phyloP scores from a whole-genome alignment of 2,329 filamentous ascomycete genomes.

The Neospermospora avenae region DNA sequence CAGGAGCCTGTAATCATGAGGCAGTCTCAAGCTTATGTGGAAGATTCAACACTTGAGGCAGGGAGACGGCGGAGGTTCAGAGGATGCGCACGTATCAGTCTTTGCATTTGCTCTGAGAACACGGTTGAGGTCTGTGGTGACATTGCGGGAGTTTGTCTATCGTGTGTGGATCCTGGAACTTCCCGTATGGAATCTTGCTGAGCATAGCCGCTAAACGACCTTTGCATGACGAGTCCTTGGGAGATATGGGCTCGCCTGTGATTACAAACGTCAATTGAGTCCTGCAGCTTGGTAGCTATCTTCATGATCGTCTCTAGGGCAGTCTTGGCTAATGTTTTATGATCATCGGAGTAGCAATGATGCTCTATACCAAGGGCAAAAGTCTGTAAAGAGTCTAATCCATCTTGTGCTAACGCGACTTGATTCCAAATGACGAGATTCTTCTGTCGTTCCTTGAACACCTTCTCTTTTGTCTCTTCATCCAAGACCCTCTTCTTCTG shows the following conservation, averaged over 20 bases:
- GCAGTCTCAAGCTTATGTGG: not conserved
- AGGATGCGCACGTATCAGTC: not conserved
- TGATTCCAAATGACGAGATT: not conserved
- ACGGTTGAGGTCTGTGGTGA: not conserved
- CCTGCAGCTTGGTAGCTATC: not conserved
- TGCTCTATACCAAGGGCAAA: not conserved
- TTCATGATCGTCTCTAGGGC: not conserved
- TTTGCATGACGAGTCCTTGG: not conserved
- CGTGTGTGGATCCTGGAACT: not conserved
- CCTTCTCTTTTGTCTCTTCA: conserved; percentile 35
- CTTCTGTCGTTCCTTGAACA: conserved; percentile 14
- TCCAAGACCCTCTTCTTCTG: conserved; percentile 51
- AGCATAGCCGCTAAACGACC: not conserved
- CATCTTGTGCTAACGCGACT: not conserved
- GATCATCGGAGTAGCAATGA: not conserved
- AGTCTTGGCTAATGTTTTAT: not conserved
- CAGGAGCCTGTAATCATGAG: not conserved
- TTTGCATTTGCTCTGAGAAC: not conserved
- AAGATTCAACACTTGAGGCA: not conserved
- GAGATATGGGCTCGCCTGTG: not conserved
- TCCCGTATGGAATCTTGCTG: not conserved
- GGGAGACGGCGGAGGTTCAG: not conserved
- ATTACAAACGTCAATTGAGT: not conserved
- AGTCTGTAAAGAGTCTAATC: not conserved
- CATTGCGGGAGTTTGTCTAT: not conserved